Conservation (phyloP, 78 protist genomes). For the Planoprotostelium fungivorum region DNA sequence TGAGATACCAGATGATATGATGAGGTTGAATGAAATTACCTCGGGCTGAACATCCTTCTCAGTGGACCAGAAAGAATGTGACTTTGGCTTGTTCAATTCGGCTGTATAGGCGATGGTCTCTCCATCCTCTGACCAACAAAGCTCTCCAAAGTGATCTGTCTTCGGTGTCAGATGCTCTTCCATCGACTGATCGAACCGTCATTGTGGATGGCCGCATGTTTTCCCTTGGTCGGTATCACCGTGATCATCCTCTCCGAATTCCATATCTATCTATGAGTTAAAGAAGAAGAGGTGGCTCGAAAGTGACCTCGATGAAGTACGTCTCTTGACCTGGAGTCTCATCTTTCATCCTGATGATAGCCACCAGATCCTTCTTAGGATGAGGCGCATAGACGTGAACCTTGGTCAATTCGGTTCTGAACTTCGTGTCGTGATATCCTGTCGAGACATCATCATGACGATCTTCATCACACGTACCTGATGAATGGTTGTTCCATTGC, state of each 20-base stretch:
- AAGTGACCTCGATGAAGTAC: not conserved
- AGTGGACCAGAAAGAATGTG: not conserved
- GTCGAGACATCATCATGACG: not conserved
- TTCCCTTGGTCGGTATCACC: not conserved
- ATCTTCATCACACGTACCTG: not conserved
- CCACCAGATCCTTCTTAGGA: not conserved
- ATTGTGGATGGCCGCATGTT: not conserved
- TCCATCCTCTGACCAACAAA: not conserved
- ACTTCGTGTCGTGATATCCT: not conserved
- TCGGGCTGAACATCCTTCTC: not conserved
- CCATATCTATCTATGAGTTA: not conserved
- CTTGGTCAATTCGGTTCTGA: not conserved
- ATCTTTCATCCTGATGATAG: not conserved
- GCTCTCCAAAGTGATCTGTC: not conserved
- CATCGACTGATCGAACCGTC: not conserved
- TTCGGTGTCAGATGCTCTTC: not conserved
- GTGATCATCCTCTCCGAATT: not conserved
- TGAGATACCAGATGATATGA: no score
- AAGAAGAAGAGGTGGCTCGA: no score
- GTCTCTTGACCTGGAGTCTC: not conserved
- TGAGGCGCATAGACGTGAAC: not conserved
- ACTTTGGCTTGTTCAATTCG: not conserved
- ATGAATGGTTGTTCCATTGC: not conserved
- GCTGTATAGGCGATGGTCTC: not conserved
- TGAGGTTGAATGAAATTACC: not conserved